phyloP scores from a whole-genome alignment of 2,329 filamentous ascomycete genomes.

The Aspergillus pseudonomiae region DNA sequence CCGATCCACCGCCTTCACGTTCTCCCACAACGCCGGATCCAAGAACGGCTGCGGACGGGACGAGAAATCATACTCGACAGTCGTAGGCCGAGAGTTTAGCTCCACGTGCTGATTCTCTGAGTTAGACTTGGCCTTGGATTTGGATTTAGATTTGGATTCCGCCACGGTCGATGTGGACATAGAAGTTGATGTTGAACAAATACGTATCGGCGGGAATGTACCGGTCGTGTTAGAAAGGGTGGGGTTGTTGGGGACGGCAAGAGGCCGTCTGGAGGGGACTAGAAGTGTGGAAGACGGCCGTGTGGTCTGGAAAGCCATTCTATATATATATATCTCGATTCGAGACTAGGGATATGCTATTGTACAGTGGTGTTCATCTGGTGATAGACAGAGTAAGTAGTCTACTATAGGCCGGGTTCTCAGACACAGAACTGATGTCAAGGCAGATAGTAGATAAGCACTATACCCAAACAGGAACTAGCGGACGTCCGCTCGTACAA shows the following conservation, averaged over 20 bases:
- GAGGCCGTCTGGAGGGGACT: conserved; percentile 32
- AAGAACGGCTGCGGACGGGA: conserved; percentile 42
- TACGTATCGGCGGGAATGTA: conserved; percentile 19
- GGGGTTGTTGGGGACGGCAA: conserved; percentile 17
- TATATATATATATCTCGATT: not conserved
- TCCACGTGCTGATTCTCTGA: conserved; percentile 2
- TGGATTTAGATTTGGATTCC: not conserved
- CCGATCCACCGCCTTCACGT: conserved; percentile 21
- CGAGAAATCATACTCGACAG: conserved; percentile 39
- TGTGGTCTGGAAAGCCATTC: conserved; percentile 14
- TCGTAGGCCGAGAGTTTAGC: not conserved
- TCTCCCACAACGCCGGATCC: conserved; percentile 38
- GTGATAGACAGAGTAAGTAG: not conserved
- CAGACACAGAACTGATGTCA: too few relatives aligned
- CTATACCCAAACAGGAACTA: too few relatives aligned
- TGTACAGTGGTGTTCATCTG: not conserved
- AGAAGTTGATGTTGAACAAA: conserved; percentile 1
- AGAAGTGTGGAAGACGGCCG: conserved; percentile 19
- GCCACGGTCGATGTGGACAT: not conserved
- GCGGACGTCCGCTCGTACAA: too few relatives aligned
- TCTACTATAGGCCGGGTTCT: too few relatives aligned
- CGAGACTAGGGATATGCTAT: not conserved
- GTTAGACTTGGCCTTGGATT: not conserved
- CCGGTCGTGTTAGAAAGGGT: conserved; percentile 21
- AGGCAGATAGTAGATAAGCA: too few relatives aligned